These are phyloP conservation scores for Pachysandra terminalis DNA, from an alignment of 164 flowering plant species.

Conservation along the genomic window DNA sequence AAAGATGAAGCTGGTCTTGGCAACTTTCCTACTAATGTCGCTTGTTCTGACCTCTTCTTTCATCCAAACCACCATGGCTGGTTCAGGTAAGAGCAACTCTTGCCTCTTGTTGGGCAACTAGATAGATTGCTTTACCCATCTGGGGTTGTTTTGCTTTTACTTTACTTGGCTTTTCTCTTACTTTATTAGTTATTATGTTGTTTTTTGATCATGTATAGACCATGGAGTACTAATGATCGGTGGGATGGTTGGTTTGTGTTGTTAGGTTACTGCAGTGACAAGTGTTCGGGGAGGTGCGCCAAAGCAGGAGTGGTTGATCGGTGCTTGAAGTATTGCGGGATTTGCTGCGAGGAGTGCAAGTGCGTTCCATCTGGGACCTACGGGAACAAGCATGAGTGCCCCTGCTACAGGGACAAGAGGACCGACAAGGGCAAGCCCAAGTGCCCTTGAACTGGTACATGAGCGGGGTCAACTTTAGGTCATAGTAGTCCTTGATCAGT, in stretches of 20 bases:
- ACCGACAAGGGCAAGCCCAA: conserved; percentile 66
- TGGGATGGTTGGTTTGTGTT: conserved; percentile 38
- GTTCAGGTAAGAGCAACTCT: conserved; percentile 33
- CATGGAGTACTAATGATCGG: neutral
- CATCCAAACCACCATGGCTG: conserved; percentile 32
- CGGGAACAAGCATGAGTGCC: conserved; percentile 77
- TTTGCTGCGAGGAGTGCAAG: conserved; percentile 69
- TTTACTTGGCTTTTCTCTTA: no score
- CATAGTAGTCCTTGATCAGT: no score
- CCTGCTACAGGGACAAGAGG: conserved; percentile 68
- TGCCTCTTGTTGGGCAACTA: no score
- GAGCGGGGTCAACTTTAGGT: no score
- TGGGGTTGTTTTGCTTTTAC: neutral
- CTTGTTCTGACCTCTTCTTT: conserved; percentile 42
- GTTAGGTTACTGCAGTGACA: conserved; percentile 43
- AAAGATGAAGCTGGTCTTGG: conserved; percentile 24
- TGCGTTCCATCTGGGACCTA: conserved; percentile 90
- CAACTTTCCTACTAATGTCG: conserved; percentile 23
- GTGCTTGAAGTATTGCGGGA: conserved; percentile 80
- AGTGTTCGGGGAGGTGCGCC: conserved; percentile 61
- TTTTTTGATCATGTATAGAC: no score
- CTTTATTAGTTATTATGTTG: neutral
- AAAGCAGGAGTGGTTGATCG: conserved; percentile 53
- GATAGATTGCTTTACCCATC: no score
- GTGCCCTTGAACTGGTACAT: conserved; percentile 49